phyloP scores from a whole-genome alignment of 345 rosid genomes.

The Syzygium aqueum region DNA sequence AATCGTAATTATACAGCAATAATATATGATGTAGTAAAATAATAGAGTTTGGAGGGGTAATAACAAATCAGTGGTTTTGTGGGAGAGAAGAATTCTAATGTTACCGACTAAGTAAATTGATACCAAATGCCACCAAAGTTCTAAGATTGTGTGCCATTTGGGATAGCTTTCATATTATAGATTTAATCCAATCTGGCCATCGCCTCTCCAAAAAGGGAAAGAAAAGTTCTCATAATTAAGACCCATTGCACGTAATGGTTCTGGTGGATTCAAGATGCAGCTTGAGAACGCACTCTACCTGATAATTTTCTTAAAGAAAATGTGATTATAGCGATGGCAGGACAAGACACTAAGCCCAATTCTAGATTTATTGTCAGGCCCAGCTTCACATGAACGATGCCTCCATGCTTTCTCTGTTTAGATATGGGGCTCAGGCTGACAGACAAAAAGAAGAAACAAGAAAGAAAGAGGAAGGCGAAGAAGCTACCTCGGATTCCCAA shows the following conservation, averaged over 20 bases:
- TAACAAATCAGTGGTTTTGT: background rate
- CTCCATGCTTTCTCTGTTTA: background rate
- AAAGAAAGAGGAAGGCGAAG: background rate
- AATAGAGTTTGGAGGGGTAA: background rate
- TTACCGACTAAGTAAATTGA: background rate
- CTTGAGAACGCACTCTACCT: background rate
- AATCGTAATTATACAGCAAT: background rate
- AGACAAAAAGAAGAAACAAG: background rate
- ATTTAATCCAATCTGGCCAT: background rate
- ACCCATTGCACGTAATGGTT: background rate
- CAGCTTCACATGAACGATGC: background rate
- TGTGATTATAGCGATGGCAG: background rate
- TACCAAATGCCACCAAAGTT: background rate
- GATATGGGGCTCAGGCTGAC: background rate
- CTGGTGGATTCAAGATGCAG: background rate
- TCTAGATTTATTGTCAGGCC: background rate
- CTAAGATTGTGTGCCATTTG: background rate
- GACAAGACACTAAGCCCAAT: background rate
- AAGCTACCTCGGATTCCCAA: conserved; percentile 66
- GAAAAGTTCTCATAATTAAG: background rate
- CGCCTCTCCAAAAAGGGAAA: background rate
- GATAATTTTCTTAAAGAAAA: background rate
- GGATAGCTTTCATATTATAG: background rate
- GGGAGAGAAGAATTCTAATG: background rate
- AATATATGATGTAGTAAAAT: background rate